Conservation (phyloP, 352 stramenopile species). For the Aphanomyces stellatus region DNA sequence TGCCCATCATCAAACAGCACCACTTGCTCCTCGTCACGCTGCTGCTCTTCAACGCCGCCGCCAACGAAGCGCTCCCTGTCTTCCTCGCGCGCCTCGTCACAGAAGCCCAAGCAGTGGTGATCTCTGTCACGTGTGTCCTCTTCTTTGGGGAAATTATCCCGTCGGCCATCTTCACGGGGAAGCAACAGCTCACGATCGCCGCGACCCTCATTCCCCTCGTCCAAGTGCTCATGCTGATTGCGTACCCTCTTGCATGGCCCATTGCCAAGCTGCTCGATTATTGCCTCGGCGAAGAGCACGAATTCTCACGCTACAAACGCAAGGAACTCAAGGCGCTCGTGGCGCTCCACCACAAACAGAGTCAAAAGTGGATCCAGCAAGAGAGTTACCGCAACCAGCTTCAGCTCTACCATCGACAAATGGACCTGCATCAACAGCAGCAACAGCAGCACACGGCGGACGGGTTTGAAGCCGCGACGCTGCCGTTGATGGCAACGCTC, state of each 20-base stretch:
- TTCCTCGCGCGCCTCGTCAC: constrained; percentile 89
- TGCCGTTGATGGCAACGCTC: too few relatives aligned
- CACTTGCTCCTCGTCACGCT: constrained; percentile 93
- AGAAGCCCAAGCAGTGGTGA: constrained; percentile 81
- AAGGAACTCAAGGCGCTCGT: constrained; percentile 86
- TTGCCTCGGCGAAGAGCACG: constrained; percentile 67
- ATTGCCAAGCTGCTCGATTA: constrained; percentile 87
- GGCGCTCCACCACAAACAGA: constrained; percentile 41
- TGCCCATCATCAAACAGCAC: constrained; percentile 85
- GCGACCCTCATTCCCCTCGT: constrained; percentile 74
- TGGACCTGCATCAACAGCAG: too few relatives aligned
- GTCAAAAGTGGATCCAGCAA: neutral
- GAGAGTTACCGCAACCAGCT: neutral
- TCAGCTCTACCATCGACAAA: too few relatives aligned
- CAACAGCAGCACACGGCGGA: too few relatives aligned
- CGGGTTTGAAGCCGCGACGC: too few relatives aligned
- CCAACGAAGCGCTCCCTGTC: constrained; percentile 91
- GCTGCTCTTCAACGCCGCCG: constrained; percentile 90
- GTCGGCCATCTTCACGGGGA: constrained; percentile 91
- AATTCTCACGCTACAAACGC: constrained; percentile 74
- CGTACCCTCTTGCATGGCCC: constrained; percentile 85
- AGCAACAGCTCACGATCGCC: constrained; percentile 87
- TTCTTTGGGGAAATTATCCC: constrained; percentile 96
- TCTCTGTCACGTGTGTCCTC: constrained; percentile 94
- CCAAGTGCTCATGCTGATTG: constrained; percentile 74